Conservation (phyloP, 352 stramenopile species). For the Aphanomyces stellatus region DNA sequence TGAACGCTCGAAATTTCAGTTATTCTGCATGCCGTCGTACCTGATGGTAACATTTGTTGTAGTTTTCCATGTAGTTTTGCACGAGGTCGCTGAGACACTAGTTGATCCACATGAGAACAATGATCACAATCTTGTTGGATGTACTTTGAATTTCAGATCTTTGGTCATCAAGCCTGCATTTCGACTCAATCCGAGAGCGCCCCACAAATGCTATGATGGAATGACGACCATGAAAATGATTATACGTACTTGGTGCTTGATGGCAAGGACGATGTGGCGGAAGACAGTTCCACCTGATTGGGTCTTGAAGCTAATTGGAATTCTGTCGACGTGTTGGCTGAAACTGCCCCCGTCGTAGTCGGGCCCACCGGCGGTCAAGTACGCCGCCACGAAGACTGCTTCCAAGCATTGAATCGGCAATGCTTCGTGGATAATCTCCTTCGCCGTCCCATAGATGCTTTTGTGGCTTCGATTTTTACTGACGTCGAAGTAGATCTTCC, state of each 20-base stretch:
- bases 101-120: not conserved
- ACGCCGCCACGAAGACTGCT: slow-evolving; percentile 74
- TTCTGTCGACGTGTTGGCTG: slow-evolving; percentile 22
- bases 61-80: slow-evolving; percentile 57
- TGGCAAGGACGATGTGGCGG: slow-evolving; percentile 72
- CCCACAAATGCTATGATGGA: slow-evolving; percentile 54
- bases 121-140: not conserved
- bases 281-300: slow-evolving; percentile 46
- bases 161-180: slow-evolving; percentile 82
- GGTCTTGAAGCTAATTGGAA: slow-evolving; percentile 84
- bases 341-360: slow-evolving; percentile 24
- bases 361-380: slow-evolving; percentile 55
- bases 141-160: slow-evolving; percentile 58
- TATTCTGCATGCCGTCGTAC: not conserved
- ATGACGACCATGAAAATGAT: not conserved
- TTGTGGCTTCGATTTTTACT: slow-evolving; percentile 86
- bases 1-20: not conserved
- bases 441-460: slow-evolving; percentile 75
- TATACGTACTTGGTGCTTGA: slow-evolving; percentile 41
- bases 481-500: slow-evolving; percentile 75
- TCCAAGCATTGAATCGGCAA: slow-evolving; percentile 85
- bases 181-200: slow-evolving; percentile 71
- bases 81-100: slow-evolving; percentile 59
- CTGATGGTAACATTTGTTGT: slow-evolving; percentile 47
- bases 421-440: slow-evolving; percentile 76